Conservation (phyloP, 495 filamentous ascomycete species). For the Aspergillus sclerotiicarbonarius region DNA sequence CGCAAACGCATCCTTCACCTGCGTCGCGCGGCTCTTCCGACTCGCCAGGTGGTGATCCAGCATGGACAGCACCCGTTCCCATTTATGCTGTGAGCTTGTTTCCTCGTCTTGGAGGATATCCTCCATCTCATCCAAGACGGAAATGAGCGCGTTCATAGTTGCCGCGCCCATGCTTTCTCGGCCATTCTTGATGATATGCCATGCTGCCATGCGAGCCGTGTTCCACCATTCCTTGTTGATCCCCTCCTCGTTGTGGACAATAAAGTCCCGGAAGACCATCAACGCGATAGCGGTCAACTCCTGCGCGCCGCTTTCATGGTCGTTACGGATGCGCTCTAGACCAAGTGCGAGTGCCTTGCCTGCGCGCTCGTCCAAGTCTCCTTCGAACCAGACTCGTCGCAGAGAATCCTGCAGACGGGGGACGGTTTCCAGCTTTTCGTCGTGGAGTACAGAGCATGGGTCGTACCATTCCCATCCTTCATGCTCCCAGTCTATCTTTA, state of each 20-base stretch:
- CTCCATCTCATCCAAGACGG: conserved; percentile 41
- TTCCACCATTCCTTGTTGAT: conserved; percentile 48
- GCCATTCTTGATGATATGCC: conserved; percentile 63
- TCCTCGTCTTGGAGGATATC: conserved; percentile 12
- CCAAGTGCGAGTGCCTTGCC: conserved; percentile 44
- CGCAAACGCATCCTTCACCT: conserved; percentile 34
- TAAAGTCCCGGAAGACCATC: conserved; percentile 42
- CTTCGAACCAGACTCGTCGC: conserved; percentile 56
- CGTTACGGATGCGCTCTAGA: conserved; percentile 44
- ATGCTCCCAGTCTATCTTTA: conserved; percentile 64
- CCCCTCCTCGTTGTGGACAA: conserved; percentile 21
- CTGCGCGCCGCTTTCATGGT: conserved; percentile 56
- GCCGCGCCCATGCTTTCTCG: conserved; percentile 63
- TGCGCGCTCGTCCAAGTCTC: conserved; percentile 37
- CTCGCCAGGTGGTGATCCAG: conserved; percentile 32
- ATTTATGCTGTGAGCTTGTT: conserved; percentile 22
- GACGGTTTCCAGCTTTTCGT: conserved; percentile 47
- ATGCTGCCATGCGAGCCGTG: conserved; percentile 53
- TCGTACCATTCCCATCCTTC: conserved; percentile 56
- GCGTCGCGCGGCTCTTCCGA: conserved; percentile 23
- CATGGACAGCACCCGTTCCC: conserved; percentile 24
- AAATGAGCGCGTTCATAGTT: conserved; percentile 51
- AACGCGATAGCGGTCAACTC: conserved; percentile 54
- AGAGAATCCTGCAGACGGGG: conserved; percentile 56
- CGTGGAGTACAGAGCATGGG: conserved; percentile 40